phyloP scores from a whole-genome alignment of 2,329 filamentous ascomycete genomes.

The Lasiodiplodia sp. region DNA sequence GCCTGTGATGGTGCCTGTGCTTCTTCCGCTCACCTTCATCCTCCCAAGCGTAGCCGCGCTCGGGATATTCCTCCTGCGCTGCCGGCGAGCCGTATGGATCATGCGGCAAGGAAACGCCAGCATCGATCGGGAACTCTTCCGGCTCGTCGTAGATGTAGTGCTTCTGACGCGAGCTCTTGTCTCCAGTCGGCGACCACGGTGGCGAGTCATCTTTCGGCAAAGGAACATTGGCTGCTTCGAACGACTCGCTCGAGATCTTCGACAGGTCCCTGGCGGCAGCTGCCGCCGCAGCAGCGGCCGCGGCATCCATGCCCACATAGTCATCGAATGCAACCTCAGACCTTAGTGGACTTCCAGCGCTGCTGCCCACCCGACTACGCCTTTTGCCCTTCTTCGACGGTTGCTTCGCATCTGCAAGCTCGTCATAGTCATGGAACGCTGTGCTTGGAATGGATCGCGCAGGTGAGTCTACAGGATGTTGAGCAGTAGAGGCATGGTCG shows the following conservation, averaged over 20 bases:
- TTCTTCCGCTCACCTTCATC: constrained; percentile 25
- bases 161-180: constrained; percentile 7
- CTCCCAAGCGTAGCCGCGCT: constrained; percentile 22
- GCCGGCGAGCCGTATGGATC: constrained; percentile 12
- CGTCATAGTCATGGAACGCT: constrained; percentile 45
- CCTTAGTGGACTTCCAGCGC: constrained; percentile 19
- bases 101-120: not conserved
- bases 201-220: constrained; percentile 27
- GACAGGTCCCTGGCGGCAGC: not conserved
- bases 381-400: constrained; percentile 56
- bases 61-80: constrained; percentile 9
- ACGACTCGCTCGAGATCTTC: constrained; percentile 14
- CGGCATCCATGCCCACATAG: constrained; percentile 43
- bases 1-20: constrained; percentile 10
- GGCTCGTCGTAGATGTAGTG: constrained; percentile 27
- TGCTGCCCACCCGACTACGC: constrained; percentile 49
- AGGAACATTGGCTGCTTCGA: constrained; percentile 23
- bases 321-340: constrained; percentile 53
- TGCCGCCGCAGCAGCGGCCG: not conserved
- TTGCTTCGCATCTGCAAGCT: constrained; percentile 46
- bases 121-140: constrained; percentile 5
- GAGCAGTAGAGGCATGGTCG: not conserved
- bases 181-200: constrained; percentile 2
- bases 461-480: not conserved
- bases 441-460: constrained; percentile 40